A percentile compares a stretch with the other conserved stretches of the same genome.
These are phyloP conservation scores for Suillus clintonianus DNA, from an alignment of 768 basidiomycete species.

Conservation along the genomic window DNA sequence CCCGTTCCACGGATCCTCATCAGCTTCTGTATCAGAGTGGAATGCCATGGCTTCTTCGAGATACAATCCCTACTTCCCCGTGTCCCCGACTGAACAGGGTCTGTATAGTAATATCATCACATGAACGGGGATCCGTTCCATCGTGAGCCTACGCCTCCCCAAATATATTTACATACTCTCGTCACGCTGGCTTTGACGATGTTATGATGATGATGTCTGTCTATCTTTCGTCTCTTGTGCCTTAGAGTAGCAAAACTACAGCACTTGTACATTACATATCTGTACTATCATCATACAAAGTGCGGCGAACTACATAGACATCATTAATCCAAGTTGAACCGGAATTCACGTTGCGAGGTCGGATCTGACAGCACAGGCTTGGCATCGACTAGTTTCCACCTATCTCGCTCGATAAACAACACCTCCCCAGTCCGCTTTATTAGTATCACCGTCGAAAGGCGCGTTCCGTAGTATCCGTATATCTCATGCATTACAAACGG, in stretches of 20 bases:
- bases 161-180: slow-evolving; percentile 25
- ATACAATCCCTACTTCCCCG: slow-evolving; percentile 73
- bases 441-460: slow-evolving; percentile 71
- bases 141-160: slow-evolving; percentile 4
- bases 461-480: slow-evolving; percentile 58
- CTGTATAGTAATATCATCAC: slow-evolving; percentile 62
- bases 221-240: slow-evolving; percentile 21
- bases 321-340: slow-evolving; percentile 40
- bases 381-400: slow-evolving; percentile 54
- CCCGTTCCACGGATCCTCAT: slow-evolving; percentile 40
- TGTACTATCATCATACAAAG: slow-evolving; percentile 28
- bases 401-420: slow-evolving; percentile 71
- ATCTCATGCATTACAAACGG: slow-evolving; percentile 41
- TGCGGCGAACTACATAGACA: slow-evolving; percentile 20
- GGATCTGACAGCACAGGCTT: slow-evolving; percentile 40
- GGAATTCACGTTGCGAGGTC: slow-evolving; percentile 50
- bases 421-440: slow-evolving; percentile 60
- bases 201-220: slow-evolving; percentile 23
- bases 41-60: slow-evolving; percentile 52
- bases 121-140: slow-evolving; percentile 31
- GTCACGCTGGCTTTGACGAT: slow-evolving; percentile 35
- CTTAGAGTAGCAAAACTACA: slow-evolving; percentile 27
- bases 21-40: slow-evolving; percentile 61
- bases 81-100: slow-evolving; percentile 52
- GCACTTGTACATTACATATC: slow-evolving; percentile 34